A percentile compares a stretch with the other conserved stretches of the same genome.
These are phyloP conservation scores for Kodamaea ohmeri DNA, from an alignment of 1,139 yeast species.

Conservation along the genomic window DNA sequence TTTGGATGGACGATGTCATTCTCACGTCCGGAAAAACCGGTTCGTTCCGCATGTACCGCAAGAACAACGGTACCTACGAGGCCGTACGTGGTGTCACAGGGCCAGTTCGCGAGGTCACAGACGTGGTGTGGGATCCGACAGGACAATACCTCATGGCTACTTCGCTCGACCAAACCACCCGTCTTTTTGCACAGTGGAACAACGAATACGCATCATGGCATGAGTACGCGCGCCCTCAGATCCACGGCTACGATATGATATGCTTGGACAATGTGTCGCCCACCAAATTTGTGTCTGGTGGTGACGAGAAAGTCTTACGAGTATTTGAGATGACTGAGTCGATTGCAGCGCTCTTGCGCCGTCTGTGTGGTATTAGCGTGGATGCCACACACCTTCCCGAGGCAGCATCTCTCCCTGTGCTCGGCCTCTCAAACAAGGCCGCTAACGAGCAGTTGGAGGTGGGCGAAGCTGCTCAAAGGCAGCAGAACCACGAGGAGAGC, in stretches of 20 bases:
- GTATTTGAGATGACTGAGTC: constrained; percentile 89
- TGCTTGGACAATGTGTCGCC: constrained; percentile 64
- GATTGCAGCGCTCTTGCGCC: constrained; percentile 60
- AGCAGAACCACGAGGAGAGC: constrained; percentile 37
- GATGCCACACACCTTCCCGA: constrained; percentile 50
- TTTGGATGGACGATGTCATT: constrained; percentile 63
- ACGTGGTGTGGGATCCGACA: constrained; percentile 69
- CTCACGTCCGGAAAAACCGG: constrained; percentile 90
- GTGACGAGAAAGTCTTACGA: constrained; percentile 90
- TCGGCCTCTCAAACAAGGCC: constrained; percentile 93
- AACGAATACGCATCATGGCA: constrained; percentile 51
- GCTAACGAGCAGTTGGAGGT: constrained; percentile 49
- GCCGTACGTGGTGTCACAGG: constrained; percentile 72
- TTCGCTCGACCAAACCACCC: constrained; percentile 87
- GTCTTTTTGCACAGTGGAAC: constrained; percentile 71
- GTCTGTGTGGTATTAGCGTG: constrained; percentile 47
- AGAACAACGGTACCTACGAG: constrained; percentile 45
- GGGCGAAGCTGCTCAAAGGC: constrained; percentile 35
- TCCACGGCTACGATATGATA: constrained; percentile 97
- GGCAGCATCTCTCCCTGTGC: constrained; percentile 86
- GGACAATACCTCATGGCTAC: constrained; percentile 75
- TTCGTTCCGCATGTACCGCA: constrained; percentile 77
- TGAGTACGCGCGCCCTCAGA: constrained; percentile 95
- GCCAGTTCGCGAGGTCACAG: constrained; percentile 70
- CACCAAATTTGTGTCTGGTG: constrained; percentile 81